Evolutionary conservation across 2,329 filamentous ascomycete genomes (phyloP).

Genomic region (Pseudogymnoascus sp.): DNA sequence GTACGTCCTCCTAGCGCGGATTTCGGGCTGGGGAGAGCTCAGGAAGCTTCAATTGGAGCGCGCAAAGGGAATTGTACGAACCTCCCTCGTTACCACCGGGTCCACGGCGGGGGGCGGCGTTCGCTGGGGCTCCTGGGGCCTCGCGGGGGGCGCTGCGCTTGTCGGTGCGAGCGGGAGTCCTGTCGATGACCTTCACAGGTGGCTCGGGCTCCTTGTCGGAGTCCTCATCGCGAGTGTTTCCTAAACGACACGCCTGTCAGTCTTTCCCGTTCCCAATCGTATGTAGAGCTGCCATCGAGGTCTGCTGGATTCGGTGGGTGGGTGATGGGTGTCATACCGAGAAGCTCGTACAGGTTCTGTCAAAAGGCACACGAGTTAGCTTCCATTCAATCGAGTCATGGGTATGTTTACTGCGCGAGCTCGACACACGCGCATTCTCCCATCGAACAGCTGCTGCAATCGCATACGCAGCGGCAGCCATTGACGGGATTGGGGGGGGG

Average conservation of each 20-base stretch:
- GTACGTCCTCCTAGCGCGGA: conserved; percentile 10
- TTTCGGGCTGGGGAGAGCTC: neutral
- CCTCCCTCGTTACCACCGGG: conserved; percentile 77
- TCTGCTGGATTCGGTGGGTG: conserved; percentile 11
- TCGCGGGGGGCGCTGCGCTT: conserved; percentile 84
- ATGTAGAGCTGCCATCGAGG: conserved; percentile 2
- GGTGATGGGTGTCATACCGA: conserved; percentile 58
- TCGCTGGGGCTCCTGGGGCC: conserved; percentile 41
- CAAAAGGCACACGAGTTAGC: conserved; percentile 14
- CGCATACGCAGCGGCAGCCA: conserved; percentile 10
- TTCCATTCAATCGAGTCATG: neutral
- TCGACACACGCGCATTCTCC: neutral
- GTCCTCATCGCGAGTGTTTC: conserved; percentile 57
- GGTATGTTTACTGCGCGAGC: neutral
- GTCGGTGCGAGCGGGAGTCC: conserved; percentile 60
- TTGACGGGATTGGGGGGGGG: conserved; percentile 13
- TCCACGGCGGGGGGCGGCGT: conserved; percentile 39
- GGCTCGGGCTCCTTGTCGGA: conserved; percentile 65
- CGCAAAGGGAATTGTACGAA: conserved; percentile 41
- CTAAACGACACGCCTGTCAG: conserved; percentile 23
- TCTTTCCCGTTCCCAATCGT: conserved; percentile 12
- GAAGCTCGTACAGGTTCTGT: conserved; percentile 95
- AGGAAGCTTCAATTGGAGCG: conserved; percentile 13
- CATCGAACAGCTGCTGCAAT: neutral
- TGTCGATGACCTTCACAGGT: conserved; percentile 84